A percentile compares a stretch with the other conserved stretches of the same genome.
phyloP scores from a whole-genome alignment of 495 filamentous ascomycete species.

The Parachaetomium inaequale region DNA sequence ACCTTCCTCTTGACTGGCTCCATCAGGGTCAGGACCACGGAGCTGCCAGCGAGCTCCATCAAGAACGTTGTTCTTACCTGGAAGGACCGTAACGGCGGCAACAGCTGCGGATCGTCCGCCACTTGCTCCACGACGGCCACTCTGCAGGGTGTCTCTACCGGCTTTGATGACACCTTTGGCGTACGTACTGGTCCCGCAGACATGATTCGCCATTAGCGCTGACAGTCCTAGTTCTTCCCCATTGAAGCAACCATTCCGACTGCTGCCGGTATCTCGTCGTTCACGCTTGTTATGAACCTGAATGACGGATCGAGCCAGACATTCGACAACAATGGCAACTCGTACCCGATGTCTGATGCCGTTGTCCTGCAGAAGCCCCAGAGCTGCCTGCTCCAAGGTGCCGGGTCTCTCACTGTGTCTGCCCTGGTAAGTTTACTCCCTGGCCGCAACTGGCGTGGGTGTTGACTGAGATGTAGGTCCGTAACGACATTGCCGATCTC shows the following conservation, averaged over 20 bases:
- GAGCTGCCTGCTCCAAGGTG: conserved; percentile 42
- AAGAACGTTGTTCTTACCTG: conserved; percentile 65
- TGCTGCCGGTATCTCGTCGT: conserved; percentile 46
- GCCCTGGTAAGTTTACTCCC: conserved; percentile 34
- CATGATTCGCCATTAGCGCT: neutral
- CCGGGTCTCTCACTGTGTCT: conserved; percentile 40
- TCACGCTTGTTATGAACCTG: conserved; percentile 40
- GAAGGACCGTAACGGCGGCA: conserved; percentile 93
- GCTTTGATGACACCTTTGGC: conserved; percentile 58
- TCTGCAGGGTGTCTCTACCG: conserved; percentile 46
- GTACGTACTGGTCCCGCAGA: conserved; percentile 30
- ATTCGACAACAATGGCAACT: conserved; percentile 48
- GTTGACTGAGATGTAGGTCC: conserved; percentile 36
- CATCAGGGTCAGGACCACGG: conserved; percentile 45
- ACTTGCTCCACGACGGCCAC: conserved; percentile 44
- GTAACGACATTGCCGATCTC: conserved; percentile 42
- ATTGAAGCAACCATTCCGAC: conserved; percentile 37
- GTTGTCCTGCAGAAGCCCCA: conserved; percentile 45
- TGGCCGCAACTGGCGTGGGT: neutral
- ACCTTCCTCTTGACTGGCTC: conserved; percentile 40
- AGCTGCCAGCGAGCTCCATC: conserved; percentile 32
- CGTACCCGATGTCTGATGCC: conserved; percentile 43
- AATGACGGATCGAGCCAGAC: conserved; percentile 39
- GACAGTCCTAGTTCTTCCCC: conserved; percentile 41
- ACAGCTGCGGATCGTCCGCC: conserved; percentile 54